phyloP scores from a whole-genome alignment of 2,329 filamentous ascomycete genomes.

The Metarhizium robertsii region DNA sequence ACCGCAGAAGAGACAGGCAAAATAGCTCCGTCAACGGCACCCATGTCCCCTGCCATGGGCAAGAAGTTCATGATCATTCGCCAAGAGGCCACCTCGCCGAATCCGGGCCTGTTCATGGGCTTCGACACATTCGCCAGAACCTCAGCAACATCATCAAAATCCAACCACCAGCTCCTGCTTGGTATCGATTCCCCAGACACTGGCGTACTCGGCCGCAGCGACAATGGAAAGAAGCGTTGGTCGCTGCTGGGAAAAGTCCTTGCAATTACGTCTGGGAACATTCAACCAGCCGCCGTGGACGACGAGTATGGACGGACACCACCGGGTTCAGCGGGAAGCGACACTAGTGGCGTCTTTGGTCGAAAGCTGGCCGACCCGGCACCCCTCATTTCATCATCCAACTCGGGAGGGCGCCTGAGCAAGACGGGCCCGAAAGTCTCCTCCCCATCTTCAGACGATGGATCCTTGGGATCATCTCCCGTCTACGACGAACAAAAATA shows the following conservation, averaged over 20 bases:
- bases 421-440: conserved; percentile 3
- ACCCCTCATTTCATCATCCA: conserved; percentile 2
- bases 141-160: conserved; percentile 7
- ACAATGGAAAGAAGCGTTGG: conserved; percentile 49
- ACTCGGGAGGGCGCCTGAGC: neutral
- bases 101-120: conserved; percentile 37
- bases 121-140: conserved; percentile 37
- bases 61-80: conserved; percentile 84
- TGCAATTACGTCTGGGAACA: conserved; percentile 21
- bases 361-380: conserved; percentile 1
- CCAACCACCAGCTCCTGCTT: conserved; percentile 11
- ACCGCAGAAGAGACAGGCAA: conserved; percentile 47
- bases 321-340: neutral
- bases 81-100: conserved; percentile 51
- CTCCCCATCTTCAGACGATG: conserved; percentile 36
- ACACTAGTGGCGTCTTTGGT: neutral
- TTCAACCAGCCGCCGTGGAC: neutral
- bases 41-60: conserved; percentile 77
- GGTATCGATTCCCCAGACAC: conserved; percentile 17
- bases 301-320: neutral
- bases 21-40: conserved; percentile 61
- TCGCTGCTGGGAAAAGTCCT: conserved; percentile 56
- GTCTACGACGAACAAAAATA: conserved; percentile 48
- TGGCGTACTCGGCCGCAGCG: conserved; percentile 18
- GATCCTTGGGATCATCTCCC: conserved; percentile 46